Base-by-base conservation (phyloP, 306 rosid species). In the Cicer arietinum region DNA sequence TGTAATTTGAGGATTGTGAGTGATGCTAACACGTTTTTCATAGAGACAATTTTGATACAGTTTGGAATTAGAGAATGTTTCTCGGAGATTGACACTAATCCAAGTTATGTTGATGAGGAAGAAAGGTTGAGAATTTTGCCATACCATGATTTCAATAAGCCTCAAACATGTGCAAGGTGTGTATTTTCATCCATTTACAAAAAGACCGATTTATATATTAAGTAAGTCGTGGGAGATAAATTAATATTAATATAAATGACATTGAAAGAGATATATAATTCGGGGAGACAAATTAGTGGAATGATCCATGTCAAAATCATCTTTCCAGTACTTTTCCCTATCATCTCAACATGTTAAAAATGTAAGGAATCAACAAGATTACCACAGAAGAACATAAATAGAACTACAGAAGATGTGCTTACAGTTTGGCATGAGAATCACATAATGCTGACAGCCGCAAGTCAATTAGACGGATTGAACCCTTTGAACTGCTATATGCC, bases 401-500 rank as follows among this genome's bases (percentile, higher is more conserved):
- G 45, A 37, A 37, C 45, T 35, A 60, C 10, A 68, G 58, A 67
- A 67, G 48, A 82, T 9, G 75, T 56, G 47, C 93, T 89, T 85
- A 95, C 99, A 92, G 80, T 83, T 89, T 95, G 84, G 92, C 74
- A 80, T 95, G 98, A 83, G 95, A 88, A 85, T 95, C 99, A 53
- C 99, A 95, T 69, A 95, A 83, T 48, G 99, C 98, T 65, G 98
- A 95, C 81, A 92, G 99, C 86, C 99, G 92, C 86, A 95, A 74
- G 84, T 95, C 99, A 78, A 92, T 85, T 25, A 95, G 90, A 73
- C 98, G 99, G 69, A 95, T 89, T 74, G 99, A 95, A 58, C 99
- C 99, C 82, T 87, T 95, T 14, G 99, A 95, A 81, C 99, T 95
- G 87, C 99, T 95, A 79, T 95, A 95, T 37, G 99, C 99, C 86